Percentiles rank a stretch among this genome's conserved stretches.
These are phyloP conservation scores for Cylindrodendrum hubeiense DNA, from an alignment of 2,329 filamentous ascomycete genomes.

Conservation along the genomic window DNA sequence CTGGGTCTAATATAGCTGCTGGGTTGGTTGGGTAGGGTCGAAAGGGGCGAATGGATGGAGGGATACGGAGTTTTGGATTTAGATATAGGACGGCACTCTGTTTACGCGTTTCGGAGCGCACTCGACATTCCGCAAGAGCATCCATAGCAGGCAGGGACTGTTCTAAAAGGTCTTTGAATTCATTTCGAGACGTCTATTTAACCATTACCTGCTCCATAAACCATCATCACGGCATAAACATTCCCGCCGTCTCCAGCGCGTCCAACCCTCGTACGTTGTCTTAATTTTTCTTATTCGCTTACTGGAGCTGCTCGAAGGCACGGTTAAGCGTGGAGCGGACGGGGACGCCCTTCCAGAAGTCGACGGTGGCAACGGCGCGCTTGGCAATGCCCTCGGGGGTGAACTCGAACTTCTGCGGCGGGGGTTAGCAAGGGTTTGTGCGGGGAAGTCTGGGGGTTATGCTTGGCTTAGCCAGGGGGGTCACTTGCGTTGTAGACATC, in stretches of 20 bases:
- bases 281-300: slow-evolving; percentile 53
- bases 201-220: slow-evolving; percentile 43
- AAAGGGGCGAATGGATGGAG: slow-evolving; percentile 1
- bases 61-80: slow-evolving; percentile 21
- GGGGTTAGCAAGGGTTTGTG: slow-evolving; percentile 50
- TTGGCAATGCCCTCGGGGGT: slow-evolving; percentile 96
- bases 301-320: slow-evolving; percentile 97
- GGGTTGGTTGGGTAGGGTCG: not conserved
- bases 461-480: slow-evolving; percentile 18
- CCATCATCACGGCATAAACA: slow-evolving; percentile 44
- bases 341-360: slow-evolving; percentile 96
- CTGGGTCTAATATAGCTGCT: slow-evolving; percentile 8
- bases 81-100: slow-evolving; percentile 9
- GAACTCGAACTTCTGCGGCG: slow-evolving; percentile 94
- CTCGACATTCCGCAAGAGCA: slow-evolving; percentile 4
- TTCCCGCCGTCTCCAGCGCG: slow-evolving; percentile 30
- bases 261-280: slow-evolving; percentile 30
- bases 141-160: slow-evolving; percentile 21
- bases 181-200: slow-evolving; percentile 44
- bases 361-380: slow-evolving; percentile 89
- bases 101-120: not conserved
- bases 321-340: slow-evolving; percentile 96
- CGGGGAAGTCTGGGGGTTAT: slow-evolving; percentile 2
- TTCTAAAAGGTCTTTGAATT: slow-evolving; percentile 43
- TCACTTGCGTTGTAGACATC: slow-evolving; percentile 88